Base-by-base conservation (phyloP, 352 stramenopile species). In the Halophytophthora polymorphica region DNA sequence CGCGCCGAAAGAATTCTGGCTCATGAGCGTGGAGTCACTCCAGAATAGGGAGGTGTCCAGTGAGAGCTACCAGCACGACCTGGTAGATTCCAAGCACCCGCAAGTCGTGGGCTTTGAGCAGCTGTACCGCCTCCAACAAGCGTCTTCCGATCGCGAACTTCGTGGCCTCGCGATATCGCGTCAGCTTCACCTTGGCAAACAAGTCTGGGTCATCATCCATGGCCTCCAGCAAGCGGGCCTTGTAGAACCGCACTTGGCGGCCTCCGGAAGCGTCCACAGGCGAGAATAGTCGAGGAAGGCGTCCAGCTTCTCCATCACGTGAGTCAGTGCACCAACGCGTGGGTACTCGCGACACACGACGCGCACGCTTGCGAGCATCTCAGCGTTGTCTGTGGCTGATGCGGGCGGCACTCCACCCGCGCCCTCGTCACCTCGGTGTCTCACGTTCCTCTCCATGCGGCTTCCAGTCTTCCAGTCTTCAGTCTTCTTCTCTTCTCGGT, bases 31-130 rank as follows among this genome's bases (percentile, higher is more conserved):
- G 18, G 8, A 50, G 1, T 33, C 41, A 57, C 25, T 42, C 44
- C 10, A 57, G 21, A 14, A 57, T 8, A 11, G 35, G 13, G 6
- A 57, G 41, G 18, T 50, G 21, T 5, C 50, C 41, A 15, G 2
- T 45, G 10, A 45, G 12, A 14, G 33, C 50, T 22, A 39, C 41
- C n/a, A 18, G 14, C 1, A 50, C 10, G 14, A 31, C 40, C 40
- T 45, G 15, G 10, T 38, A 4, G 17, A 1, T 39, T 0, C 21
- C 6, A 12, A 56, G 22, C 28, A 10, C 19, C 0, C 23, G 11
- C 6, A 31, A 17, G 0, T 50, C 14, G 6, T 8, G 5, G 6
- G 3, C 36, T 11, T 45, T 35, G 3, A 57, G 22, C 11, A 45
- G 19, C 34, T 50, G 31, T 11, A 50, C 17, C 18, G 44, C 17